Base-by-base conservation (phyloP, 495 filamentous ascomycete genomes). In the Margaritispora aquatica region DNA sequence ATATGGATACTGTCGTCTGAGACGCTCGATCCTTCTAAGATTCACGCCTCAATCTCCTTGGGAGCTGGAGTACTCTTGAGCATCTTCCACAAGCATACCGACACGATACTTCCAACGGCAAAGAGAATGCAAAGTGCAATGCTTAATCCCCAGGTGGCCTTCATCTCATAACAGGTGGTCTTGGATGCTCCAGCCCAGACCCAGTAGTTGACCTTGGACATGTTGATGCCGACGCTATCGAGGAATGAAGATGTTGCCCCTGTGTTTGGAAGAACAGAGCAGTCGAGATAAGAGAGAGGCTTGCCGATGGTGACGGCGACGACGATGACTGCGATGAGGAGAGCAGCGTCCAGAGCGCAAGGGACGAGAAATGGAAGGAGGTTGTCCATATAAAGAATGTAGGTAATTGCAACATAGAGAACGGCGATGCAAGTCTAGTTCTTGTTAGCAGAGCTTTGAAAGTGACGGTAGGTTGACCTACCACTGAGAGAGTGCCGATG, bases 141-240 rank as follows among this genome's bases (percentile, higher is more conserved):
- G 71, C 81, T 80, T 57, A 96, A 71, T 19, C 91, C 93, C 93
- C 91, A 96, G 61, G 92, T 84, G 11, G 87, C 83, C 77, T 96
- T 96, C 71, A 88, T 87, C 78, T 94, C 85, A 63, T 82, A 83
- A 75, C 93, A 96, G 58, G 89, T 87, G 17, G 80, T 70, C 74
- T 84, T 85, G 54, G 80, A 86, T 13, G 78, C 76, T 26, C 84
- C 77, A 62, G 89, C 79, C 84, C 84, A 88, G 60, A 77, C 69
- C 62, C 63, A 64, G 67, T 87, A 85, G 22, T 78, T 74, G 23
- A 87, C 70, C 26, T 69, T 69, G 10, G 76, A 75, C 68, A 79
- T 73, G 51, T 75, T 79, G 26, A 61, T 52, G 23, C 63, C 54
- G 1, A 70, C 61, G 15, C 62, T 68, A 23, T 63, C 55, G 23